phyloP scores from a whole-genome alignment of 2,329 filamentous ascomycete species.

The Boeremia lycopersici region DNA sequence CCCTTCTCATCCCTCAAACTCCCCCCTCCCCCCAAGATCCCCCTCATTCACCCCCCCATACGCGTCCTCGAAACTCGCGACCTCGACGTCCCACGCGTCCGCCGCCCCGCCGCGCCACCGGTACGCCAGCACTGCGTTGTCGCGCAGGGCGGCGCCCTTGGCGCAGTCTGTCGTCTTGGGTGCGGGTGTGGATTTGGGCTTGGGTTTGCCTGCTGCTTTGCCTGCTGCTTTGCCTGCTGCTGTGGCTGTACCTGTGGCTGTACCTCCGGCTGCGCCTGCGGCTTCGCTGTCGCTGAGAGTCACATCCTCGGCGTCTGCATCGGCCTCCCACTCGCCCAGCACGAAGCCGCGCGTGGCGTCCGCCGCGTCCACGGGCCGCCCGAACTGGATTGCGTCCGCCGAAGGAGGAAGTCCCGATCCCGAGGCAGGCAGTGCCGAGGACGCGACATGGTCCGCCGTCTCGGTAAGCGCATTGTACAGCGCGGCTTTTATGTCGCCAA shows the following conservation, averaged over 20 bases:
- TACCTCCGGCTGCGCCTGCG: too few relatives aligned
- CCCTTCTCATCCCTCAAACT: conserved; percentile 44
- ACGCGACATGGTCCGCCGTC: too few relatives aligned
- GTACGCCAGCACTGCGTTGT: conserved; percentile 46
- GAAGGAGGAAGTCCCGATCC: conserved; percentile 51
- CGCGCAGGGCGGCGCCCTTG: conserved; percentile 45
- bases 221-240: too few relatives aligned
- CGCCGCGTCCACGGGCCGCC: conserved; percentile 48
- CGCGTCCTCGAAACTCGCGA: conserved; percentile 46
- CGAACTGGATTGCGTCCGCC: conserved; percentile 50
- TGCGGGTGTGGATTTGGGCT: too few relatives aligned
- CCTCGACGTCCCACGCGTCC: conserved; percentile 42
- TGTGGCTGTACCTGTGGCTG: too few relatives aligned
- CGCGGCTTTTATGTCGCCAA: conserved; percentile 48
- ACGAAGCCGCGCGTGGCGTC: conserved; percentile 50
- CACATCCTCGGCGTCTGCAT: too few relatives aligned
- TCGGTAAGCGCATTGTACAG: conserved; percentile 51
- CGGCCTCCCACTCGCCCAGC: conserved; percentile 41
- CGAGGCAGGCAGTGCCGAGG: too few relatives aligned
- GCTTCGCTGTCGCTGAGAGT: too few relatives aligned
- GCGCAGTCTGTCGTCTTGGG: conserved; percentile 41
- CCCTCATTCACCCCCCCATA: conserved; percentile 41
- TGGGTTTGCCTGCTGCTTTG: too few relatives aligned
- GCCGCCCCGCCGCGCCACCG: conserved; percentile 36
- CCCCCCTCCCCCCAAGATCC: conserved; percentile 37